These are phyloP conservation scores for Rosa multiflora DNA, from an alignment of 306 rosid species.

Conservation along the genomic window DNA sequence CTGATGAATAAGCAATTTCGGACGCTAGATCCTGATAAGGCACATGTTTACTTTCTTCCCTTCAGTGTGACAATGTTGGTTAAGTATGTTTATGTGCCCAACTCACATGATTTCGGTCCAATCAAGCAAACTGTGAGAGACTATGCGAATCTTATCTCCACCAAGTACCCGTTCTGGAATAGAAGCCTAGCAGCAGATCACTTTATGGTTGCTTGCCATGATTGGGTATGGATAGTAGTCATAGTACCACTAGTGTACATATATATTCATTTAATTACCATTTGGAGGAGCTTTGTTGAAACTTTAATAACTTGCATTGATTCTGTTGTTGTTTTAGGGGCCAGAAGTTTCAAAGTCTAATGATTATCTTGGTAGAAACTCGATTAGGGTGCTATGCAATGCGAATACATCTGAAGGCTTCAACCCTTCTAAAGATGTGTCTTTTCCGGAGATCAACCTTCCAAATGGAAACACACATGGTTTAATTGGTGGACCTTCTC, in stretches of 20 bases:
- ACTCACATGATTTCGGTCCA: conserved; percentile 67
- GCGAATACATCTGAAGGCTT: conserved; percentile 79
- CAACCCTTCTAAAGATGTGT: conserved; percentile 50
- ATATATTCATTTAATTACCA: background rate
- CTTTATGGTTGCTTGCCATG: conserved; percentile 88
- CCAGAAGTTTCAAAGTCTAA: conserved; percentile 52
- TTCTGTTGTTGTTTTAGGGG: conserved; percentile 45
- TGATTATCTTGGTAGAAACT: conserved; percentile 50
- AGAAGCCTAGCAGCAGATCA: conserved; percentile 85
- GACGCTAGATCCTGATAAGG: conserved; percentile 70
- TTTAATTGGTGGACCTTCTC: conserved; percentile 61
- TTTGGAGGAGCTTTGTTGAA: background rate
- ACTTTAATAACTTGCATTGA: background rate
- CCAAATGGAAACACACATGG: conserved; percentile 48
- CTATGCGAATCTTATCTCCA: conserved; percentile 50
- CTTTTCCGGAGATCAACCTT: conserved; percentile 84
- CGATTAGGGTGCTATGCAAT: conserved; percentile 71
- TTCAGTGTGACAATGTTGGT: conserved; percentile 83
- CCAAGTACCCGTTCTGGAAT: conserved; percentile 34
- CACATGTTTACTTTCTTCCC: conserved; percentile 81
- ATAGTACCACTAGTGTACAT: too few species aligned
- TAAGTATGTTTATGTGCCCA: conserved; percentile 59
- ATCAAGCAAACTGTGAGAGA: conserved; percentile 58
- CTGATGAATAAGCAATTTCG: conserved; percentile 54
- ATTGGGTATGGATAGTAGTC: conserved; percentile 51